Base-by-base conservation (phyloP, 2,329 filamentous ascomycete genomes). In the Neonectria hederae region DNA sequence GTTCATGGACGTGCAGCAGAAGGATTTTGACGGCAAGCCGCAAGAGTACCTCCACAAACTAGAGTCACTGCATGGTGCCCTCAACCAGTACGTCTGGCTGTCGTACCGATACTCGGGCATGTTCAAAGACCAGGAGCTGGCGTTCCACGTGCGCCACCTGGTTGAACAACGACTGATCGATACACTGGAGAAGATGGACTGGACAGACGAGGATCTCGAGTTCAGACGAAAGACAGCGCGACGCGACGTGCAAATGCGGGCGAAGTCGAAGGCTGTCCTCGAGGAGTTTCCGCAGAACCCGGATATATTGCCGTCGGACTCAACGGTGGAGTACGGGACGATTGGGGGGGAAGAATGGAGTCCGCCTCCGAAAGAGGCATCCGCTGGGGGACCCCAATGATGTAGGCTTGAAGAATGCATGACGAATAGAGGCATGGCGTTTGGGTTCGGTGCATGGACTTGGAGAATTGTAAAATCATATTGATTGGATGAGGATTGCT, bases 41-140 rank as follows among this genome's bases (percentile, higher is more conserved):
- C 80, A 84, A 57, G 76, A 82, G 0, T 92, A 93, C 69, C 83
- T 99, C 11, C 81, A 83, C 59, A 79, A 83, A 9, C 82, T 98
- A 21, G 96, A 99, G 77, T 77, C 82, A 3, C 83, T 99, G 17
- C 96, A 99, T 80, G 92, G 92, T 72, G 84, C 88, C 28, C 82
- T 99, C 40, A 93, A 95, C 48, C 82, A 94, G 51, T 99, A 98
- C 76, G 84, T 97, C 2, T 99, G 96, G 96, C 84, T 99, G 17
- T 95, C 92, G 71, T 98, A 95, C 78, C 90, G 95, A 7, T 97
- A 95, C 77, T 84, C 89, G 4, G 92, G 92, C 53, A 85, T 97
- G 54, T 97, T 97, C 77, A 86, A 83, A 6, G 92, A 90, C 68
- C 88, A 95, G 71, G 83, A 83, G 0, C 83, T 97, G 46, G 94